Conservation (phyloP, 2,329 filamentous ascomycete species). For the Colletotrichum plurivorum region DNA sequence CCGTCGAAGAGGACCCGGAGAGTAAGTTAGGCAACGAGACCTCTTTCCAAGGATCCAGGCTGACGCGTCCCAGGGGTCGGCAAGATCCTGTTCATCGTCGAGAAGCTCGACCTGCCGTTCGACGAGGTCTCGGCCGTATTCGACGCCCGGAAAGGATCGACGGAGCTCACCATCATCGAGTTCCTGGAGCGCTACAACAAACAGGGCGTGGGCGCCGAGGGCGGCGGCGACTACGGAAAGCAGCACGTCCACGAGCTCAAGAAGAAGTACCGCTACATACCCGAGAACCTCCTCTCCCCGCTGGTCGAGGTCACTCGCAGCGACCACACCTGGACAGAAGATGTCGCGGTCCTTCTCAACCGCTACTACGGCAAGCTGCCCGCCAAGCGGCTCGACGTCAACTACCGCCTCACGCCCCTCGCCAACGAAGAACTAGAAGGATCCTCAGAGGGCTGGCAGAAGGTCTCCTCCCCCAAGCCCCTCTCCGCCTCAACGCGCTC, state of each 20-base stretch:
- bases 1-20: conserved; percentile 27
- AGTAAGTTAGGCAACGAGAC: neutral
- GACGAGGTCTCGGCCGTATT: conserved; percentile 59
- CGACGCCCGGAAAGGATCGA: conserved; percentile 53
- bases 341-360: conserved; percentile 58
- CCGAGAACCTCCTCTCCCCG: conserved; percentile 57
- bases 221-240: conserved; percentile 47
- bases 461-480: conserved; percentile 16
- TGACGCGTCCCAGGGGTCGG: conserved; percentile 48
- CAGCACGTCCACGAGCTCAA: conserved; percentile 51
- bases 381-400: conserved; percentile 53
- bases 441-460: conserved; percentile 33
- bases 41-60: neutral
- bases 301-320: conserved; percentile 56
- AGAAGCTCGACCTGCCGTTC: conserved; percentile 57
- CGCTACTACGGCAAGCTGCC: conserved; percentile 58
- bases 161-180: conserved; percentile 56
- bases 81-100: conserved; percentile 60
- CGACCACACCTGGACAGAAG: conserved; percentile 50
- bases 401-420: conserved; percentile 56
- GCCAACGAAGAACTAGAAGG: conserved; percentile 50
- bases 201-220: conserved; percentile 45
- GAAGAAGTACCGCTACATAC: conserved; percentile 58
- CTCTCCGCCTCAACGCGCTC: conserved; percentile 19
- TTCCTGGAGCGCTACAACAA: conserved; percentile 60